These are phyloP conservation scores for Spergularia marina DNA, from an alignment of 148 eudicot species.

Conservation along the genomic window DNA sequence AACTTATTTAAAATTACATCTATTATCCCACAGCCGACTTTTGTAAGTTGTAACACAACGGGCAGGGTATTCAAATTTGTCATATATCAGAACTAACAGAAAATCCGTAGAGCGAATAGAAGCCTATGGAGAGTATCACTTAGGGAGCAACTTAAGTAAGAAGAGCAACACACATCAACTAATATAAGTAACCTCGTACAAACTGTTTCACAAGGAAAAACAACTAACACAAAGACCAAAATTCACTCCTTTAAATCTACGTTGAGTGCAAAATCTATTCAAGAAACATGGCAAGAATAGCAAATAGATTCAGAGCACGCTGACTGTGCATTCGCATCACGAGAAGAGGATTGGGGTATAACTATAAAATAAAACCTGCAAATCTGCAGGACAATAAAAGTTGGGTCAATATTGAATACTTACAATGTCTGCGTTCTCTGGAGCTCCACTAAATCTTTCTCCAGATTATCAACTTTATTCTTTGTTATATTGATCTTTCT, in stretches of 20 bases:
- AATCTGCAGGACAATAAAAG: background rate
- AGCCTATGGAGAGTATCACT: background rate
- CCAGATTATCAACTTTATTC: slow-evolving; percentile 43
- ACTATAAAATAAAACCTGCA: background rate
- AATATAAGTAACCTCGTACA: background rate
- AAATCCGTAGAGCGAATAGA: background rate
- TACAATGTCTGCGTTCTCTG: slow-evolving; percentile 40
- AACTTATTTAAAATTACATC: background rate
- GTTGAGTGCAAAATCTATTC: background rate
- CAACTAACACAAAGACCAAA: background rate
- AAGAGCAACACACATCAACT: background rate
- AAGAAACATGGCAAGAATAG: background rate
- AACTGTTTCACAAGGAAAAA: background rate
- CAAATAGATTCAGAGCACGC: background rate
- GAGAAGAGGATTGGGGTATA: background rate
- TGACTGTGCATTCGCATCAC: background rate
- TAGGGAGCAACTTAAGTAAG: background rate
- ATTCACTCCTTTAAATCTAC: background rate
- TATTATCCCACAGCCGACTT: background rate
- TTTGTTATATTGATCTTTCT: slow-evolving; percentile 43
- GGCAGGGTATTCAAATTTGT: background rate
- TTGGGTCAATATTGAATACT: slow-evolving; percentile 18
- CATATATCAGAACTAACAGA: background rate
- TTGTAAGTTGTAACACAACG: background rate
- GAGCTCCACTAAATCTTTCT: slow-evolving; percentile 34